Conservation (phyloP, 257 asterid genomes). For the Solanum virginianum region DNA sequence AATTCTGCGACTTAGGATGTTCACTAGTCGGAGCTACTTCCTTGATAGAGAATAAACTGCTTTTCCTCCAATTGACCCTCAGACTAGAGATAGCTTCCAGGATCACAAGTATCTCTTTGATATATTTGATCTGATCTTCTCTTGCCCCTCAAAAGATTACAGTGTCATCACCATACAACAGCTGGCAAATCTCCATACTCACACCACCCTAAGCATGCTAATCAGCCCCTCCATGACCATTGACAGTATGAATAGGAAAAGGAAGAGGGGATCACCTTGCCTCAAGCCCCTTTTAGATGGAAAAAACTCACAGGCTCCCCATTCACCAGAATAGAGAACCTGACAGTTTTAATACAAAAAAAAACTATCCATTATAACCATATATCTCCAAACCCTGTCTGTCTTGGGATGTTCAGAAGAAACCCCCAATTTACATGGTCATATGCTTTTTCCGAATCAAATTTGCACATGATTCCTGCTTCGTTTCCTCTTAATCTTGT, state of each 20-base stretch:
- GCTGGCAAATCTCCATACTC: background rate
- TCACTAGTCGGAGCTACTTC: no score
- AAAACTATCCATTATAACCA: no score
- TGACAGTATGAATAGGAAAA: background rate
- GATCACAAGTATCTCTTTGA: background rate
- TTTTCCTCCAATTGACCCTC: background rate
- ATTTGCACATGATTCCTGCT: no score
- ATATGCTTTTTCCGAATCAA: no score
- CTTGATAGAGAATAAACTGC: background rate
- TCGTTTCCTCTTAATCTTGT: no score
- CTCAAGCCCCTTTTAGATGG: background rate
- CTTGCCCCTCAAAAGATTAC: background rate
- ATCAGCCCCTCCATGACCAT: background rate
- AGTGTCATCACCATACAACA: background rate
- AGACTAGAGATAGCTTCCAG: background rate
- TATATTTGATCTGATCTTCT: background rate
- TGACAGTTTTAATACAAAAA: background rate
- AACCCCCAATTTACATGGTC: no score
- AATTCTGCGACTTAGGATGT: background rate
- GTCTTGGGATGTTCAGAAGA: no score
- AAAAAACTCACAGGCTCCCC: background rate
- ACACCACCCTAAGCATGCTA: background rate
- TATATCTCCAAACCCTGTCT: no score
- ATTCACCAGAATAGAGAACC: background rate
- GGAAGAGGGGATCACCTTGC: background rate